Percentiles rank a stretch among this genome's conserved stretches.
These are phyloP conservation scores for Metschnikowia vanudenii DNA, from an alignment of 805 yeast genomes.

Conservation along the genomic window DNA sequence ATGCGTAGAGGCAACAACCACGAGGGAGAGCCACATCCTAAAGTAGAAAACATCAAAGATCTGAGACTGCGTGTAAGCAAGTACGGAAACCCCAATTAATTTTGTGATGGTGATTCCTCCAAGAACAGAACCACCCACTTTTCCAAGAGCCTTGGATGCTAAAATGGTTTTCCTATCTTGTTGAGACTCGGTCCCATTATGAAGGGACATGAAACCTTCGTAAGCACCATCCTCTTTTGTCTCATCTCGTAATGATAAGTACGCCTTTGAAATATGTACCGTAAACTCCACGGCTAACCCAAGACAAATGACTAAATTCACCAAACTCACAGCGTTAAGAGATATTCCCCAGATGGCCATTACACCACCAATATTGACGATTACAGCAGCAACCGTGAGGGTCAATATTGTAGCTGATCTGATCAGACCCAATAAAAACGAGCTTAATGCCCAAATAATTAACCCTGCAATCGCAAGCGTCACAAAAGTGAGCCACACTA, in stretches of 20 bases:
- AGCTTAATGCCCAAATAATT: conserved; percentile 52
- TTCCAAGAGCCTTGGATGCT: conserved; percentile 60
- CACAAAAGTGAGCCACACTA: conserved; percentile 55
- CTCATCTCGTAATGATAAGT: conserved; percentile 42
- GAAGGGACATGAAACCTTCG: conserved; percentile 17
- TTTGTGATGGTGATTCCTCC: conserved; percentile 91
- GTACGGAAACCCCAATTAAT: conserved; percentile 78
- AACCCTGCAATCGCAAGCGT: conserved; percentile 53
- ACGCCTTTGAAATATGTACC: conserved; percentile 80
- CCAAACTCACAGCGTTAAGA: conserved; percentile 85
- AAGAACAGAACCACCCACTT: conserved; percentile 87
- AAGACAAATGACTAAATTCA: conserved; percentile 85
- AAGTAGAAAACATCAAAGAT: conserved; percentile 91
- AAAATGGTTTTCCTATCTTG: conserved; percentile 19
- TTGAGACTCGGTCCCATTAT: neutral
- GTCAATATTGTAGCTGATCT: conserved; percentile 57
- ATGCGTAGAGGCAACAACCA: conserved; percentile 75
- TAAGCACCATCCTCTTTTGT: conserved; percentile 13
- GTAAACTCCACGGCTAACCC: conserved; percentile 95
- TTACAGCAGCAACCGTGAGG: conserved; percentile 58
- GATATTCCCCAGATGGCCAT: conserved; percentile 75
- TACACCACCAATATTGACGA: conserved; percentile 74
- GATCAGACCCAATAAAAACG: conserved; percentile 64
- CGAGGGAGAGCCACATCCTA: conserved; percentile 88
- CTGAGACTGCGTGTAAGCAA: conserved; percentile 83